Evolutionary conservation across 495 filamentous ascomycete species (phyloP), one percentile per base, ranked within the genome.

Genomic region (Lepraria neglecta): DNA sequence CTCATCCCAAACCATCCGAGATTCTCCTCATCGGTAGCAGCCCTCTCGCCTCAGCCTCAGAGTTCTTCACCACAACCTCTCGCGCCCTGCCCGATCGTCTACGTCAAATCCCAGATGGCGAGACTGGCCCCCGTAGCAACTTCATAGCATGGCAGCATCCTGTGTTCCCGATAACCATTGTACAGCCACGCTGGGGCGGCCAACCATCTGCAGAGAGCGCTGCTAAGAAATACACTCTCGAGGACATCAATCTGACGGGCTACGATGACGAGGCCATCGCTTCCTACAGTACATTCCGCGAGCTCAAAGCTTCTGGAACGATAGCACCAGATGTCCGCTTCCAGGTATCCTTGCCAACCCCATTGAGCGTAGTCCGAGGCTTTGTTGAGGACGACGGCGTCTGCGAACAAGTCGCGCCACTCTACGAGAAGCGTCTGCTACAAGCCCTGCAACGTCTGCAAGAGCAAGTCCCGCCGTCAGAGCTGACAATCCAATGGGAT

Each of bases 401-500:
- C 24, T 48, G 46, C 46, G 38, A 21, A 12, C 42, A 66, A 35
- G 59, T 75, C 15, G 75, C 78, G 52, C 71, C 75, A 12, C 30
- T 76, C 0, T 79, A 80, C 54, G 72, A 77, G 59, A 61, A 65
- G 21, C 69, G 71, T 0, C 56, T 78, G 1, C 53, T 68, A 4
- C 65, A 72, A 19, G 64, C 65, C 0, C n/a, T 79, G 9, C 51
- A 70, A 4, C 54, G 57, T 28, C 74, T 78, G n/a, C 68, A 72
- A 48, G 55, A 67, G 7, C 30, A 63, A 15, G 79, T 79, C 24
- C 76, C 77, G 0, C 65, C 71, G 15, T 30, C 68, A 9, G 73
- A 80, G 24, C 59, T 80, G 6, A 70, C 75, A 9, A 73, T 80
- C 33, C 76, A 80, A 53, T 71, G 74, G 67, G 76, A 79, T 62